Evolutionary conservation across 73 alveolate genomes (phyloP).

Genomic region (Chromera velia): DNA sequence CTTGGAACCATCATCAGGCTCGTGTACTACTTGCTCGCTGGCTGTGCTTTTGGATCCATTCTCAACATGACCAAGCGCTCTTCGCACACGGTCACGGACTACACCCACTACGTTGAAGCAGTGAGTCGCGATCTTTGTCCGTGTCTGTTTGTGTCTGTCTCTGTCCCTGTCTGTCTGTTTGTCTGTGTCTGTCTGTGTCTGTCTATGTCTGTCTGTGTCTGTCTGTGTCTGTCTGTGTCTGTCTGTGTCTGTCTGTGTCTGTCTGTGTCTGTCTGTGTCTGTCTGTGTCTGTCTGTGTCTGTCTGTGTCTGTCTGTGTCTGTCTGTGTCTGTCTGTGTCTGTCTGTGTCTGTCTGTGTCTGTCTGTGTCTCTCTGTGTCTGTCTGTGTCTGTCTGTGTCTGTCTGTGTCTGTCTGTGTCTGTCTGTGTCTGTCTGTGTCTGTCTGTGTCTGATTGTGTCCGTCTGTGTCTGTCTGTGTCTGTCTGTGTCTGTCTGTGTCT

Average conservation of each 20-base stretch:
- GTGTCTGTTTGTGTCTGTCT: too few relatives aligned
- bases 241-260: slow-evolving; percentile 1
- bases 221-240: slow-evolving; percentile 9
- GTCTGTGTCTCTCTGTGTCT: background rate
- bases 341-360: background rate
- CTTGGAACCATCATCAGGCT: too few relatives aligned
- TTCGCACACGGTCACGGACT: too few relatives aligned
- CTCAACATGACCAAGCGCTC: too few relatives aligned
- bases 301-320: background rate
- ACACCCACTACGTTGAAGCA: background rate
- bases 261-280: background rate
- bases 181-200: too few relatives aligned
- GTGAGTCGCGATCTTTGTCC: background rate
- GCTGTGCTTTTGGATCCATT: too few relatives aligned
- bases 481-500: slow-evolving; percentile 10
- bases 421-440: background rate
- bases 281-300: background rate
- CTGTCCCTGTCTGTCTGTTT: too few relatives aligned
- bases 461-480: too few relatives aligned
- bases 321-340: background rate
- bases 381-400: background rate
- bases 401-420: background rate
- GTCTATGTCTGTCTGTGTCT: too few relatives aligned
- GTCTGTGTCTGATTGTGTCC: too few relatives aligned
- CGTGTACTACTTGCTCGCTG: too few relatives aligned